These are phyloP conservation scores for Aspergillus bertholletiae DNA, from an alignment of 495 filamentous ascomycete genomes.

Conservation along the genomic window DNA sequence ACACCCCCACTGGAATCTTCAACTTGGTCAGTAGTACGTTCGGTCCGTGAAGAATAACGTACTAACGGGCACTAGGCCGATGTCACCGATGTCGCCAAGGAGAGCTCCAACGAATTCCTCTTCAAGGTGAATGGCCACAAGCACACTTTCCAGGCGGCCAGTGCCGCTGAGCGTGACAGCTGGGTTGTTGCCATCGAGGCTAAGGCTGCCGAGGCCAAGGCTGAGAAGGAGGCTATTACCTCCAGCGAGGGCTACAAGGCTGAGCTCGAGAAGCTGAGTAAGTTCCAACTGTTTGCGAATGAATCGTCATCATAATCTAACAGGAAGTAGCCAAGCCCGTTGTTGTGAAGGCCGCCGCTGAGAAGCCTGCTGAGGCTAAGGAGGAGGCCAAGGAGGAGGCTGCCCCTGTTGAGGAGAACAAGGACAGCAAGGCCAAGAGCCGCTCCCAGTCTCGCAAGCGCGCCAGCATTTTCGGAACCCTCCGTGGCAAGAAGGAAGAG, in stretches of 20 bases:
- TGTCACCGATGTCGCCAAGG: constrained; percentile 70
- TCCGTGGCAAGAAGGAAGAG: constrained; percentile 75
- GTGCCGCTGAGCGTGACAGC: constrained; percentile 74
- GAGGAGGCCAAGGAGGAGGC: constrained; percentile 24
- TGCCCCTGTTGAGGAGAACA: constrained; percentile 39
- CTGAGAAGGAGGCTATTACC: constrained; percentile 61
- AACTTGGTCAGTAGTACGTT: constrained; percentile 63
- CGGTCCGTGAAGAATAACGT: neutral
- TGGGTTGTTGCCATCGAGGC: constrained; percentile 78
- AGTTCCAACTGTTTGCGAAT: constrained; percentile 7
- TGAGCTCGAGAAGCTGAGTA: constrained; percentile 64
- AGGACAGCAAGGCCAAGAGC: constrained; percentile 51
- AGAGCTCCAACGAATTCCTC: constrained; percentile 72
- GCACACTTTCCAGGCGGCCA: constrained; percentile 81
- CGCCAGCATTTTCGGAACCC: constrained; percentile 71
- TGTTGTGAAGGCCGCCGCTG: constrained; percentile 39
- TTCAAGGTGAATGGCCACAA: constrained; percentile 83
- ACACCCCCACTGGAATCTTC: constrained; percentile 72
- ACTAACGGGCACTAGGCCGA: constrained; percentile 59
- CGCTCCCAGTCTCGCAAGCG: constrained; percentile 89
- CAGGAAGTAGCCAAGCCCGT: constrained; percentile 48
- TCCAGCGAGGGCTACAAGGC: constrained; percentile 77
- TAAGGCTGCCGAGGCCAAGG: constrained; percentile 76
- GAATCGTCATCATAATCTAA: constrained; percentile 1
- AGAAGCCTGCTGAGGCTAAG: constrained; percentile 50